Percentiles rank a stretch among this genome's conserved stretches.
These are phyloP conservation scores for Rossbeevera mucosa DNA, from an alignment of 768 basidiomycete genomes.

Conservation along the genomic window DNA sequence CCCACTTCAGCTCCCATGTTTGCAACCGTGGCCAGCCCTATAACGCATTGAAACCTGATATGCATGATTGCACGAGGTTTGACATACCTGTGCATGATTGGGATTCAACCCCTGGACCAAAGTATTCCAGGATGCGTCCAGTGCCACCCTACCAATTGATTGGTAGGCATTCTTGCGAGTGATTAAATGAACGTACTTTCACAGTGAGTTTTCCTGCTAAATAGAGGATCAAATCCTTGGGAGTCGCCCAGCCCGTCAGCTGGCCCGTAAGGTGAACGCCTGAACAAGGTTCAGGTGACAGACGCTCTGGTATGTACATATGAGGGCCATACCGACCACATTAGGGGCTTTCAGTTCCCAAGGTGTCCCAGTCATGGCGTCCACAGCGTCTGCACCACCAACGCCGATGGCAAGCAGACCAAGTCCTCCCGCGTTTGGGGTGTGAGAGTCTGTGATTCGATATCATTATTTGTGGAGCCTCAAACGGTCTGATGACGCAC, in stretches of 20 bases:
- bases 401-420: conserved; percentile 97
- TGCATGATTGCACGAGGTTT: not conserved
- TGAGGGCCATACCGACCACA: conserved; percentile 56
- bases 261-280: conserved; percentile 87
- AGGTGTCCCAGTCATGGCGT: conserved; percentile 95
- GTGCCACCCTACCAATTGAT: conserved; percentile 73
- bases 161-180: not conserved
- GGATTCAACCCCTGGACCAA: conserved; percentile 81
- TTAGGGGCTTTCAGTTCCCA: conserved; percentile 96
- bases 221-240: conserved; percentile 95
- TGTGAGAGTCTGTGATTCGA: conserved; percentile 76
- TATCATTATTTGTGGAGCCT: not conserved
- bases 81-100: conserved; percentile 87
- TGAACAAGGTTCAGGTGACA: conserved; percentile 23
- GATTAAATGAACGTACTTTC: conserved; percentile 47
- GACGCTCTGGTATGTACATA: not conserved
- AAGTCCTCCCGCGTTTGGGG: conserved; percentile 95
- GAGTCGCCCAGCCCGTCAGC: conserved; percentile 86
- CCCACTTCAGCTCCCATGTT: conserved; percentile 99
- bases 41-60: not conserved
- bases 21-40: conserved; percentile 88
- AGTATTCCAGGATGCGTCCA: conserved; percentile 94
- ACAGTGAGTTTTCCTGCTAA: conserved; percentile 93
- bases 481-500: conserved; percentile 33
- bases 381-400: conserved; percentile 98